These are phyloP conservation scores for Vitis riparia DNA, from an alignment of 164 flowering plant species.

Conservation along the genomic window DNA sequence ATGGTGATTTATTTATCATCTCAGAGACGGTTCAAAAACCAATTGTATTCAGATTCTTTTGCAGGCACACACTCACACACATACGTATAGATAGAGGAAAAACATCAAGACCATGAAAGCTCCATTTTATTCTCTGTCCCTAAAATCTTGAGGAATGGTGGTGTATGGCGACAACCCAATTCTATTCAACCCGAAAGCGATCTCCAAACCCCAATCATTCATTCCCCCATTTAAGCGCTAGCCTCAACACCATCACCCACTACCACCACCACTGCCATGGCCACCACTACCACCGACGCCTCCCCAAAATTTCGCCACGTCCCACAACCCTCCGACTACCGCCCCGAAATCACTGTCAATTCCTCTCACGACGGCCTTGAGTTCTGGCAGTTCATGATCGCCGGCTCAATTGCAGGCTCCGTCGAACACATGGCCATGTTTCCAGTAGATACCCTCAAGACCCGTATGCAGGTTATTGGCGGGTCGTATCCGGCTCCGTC, in stretches of 20 bases:
- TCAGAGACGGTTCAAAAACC: too few relatives aligned
- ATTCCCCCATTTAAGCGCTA: neutral
- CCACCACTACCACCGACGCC: neutral
- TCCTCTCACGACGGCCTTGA: conserved; percentile 38
- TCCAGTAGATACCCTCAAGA: conserved; percentile 54
- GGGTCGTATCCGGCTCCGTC: conserved; percentile 16
- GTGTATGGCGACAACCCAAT: conserved; percentile 29
- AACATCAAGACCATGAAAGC: too few relatives aligned
- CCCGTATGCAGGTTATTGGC: conserved; percentile 37
- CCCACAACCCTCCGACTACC: conserved; percentile 1
- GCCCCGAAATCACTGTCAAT: conserved; percentile 6
- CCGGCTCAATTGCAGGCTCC: conserved; percentile 46
- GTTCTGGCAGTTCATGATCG: conserved; percentile 48
- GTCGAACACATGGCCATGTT: conserved; percentile 53
- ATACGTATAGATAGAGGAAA: too few relatives aligned
- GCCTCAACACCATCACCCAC: neutral
- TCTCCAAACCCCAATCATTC: conserved; percentile 11
- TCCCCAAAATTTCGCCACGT: conserved; percentile 2
- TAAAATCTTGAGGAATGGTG: too few relatives aligned
- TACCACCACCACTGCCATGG: neutral
- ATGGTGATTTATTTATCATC: too few relatives aligned
- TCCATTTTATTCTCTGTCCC: neutral
- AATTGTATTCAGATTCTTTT: too few relatives aligned
- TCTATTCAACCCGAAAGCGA: conserved; percentile 25
- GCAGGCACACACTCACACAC: too few relatives aligned